Conservation (phyloP, 495 filamentous ascomycete genomes). For the Amorphotheca resinae region DNA sequence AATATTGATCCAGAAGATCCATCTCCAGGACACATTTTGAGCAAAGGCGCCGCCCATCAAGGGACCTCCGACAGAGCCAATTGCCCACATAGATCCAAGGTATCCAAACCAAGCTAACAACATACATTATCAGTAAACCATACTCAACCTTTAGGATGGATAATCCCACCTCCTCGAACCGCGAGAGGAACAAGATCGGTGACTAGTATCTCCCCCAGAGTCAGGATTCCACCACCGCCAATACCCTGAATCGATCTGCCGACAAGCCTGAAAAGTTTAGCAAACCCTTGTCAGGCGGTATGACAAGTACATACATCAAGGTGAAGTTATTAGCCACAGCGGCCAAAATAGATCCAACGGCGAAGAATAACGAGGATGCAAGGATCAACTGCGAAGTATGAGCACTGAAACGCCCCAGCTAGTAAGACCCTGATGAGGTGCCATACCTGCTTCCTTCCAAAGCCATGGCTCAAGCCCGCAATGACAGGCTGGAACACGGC, state of each 20-base stretch:
- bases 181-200: conserved; percentile 48
- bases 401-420: not conserved
- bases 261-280: conserved; percentile 26
- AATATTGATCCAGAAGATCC: conserved; percentile 38
- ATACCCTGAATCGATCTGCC: conserved; percentile 58
- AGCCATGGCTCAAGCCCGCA: conserved; percentile 39
- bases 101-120: conserved; percentile 22
- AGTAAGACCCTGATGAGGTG: not conserved
- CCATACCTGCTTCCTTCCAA: conserved; percentile 29
- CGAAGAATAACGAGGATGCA: conserved; percentile 38
- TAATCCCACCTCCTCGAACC: conserved; percentile 26
- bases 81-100: conserved; percentile 41
- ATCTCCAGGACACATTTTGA: conserved; percentile 48
- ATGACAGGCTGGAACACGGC: conserved; percentile 41
- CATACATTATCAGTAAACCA: too few species aligned
- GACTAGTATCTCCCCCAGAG: conserved; percentile 51
- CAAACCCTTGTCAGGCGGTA: not conserved
- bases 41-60: conserved; percentile 58
- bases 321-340: conserved; percentile 47
- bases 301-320: conserved; percentile 25
- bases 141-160: too few species aligned
- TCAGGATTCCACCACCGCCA: conserved; percentile 58
- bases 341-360: conserved; percentile 45
- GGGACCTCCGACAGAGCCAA: conserved; percentile 57
- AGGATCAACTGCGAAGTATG: conserved; percentile 26